A percentile compares a stretch with the other conserved stretches of the same genome.
Evolutionary conservation across 108 stramenopile species (phyloP).

Genomic region (Nannochloropsis gaditana): DNA sequence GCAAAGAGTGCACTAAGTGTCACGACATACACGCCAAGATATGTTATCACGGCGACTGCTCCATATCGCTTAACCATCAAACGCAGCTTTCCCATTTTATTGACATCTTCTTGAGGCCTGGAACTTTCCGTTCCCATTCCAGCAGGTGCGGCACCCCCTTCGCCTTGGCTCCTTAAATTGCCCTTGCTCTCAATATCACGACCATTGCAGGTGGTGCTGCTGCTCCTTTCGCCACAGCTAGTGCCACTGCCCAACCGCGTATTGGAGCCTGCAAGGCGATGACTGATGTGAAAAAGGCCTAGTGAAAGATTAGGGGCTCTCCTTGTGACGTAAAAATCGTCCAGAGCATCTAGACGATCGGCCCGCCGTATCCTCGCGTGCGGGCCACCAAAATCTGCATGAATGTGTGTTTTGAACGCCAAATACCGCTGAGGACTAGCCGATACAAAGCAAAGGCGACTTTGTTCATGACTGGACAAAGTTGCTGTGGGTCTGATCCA

Average conservation of each 20-base stretch:
- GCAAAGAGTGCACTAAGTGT: conserved; percentile 45
- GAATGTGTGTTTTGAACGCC: not conserved
- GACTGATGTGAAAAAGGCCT: not conserved
- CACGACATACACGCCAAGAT: conserved; percentile 51
- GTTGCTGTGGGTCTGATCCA: not conserved
- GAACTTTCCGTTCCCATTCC: not conserved
- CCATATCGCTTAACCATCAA: conserved; percentile 50
- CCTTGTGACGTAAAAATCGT: not conserved
- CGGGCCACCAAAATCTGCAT: not conserved
- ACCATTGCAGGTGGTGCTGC: not conserved
- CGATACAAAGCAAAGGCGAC: conserved; percentile 7
- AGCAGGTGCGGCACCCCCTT: not conserved
- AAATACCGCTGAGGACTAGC: not conserved
- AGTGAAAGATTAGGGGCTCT: not conserved
- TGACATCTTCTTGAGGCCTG: not conserved
- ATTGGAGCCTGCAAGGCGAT: not conserved
- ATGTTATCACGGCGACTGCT: conserved; percentile 47
- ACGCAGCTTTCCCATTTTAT: conserved; percentile 31
- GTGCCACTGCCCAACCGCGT: not conserved
- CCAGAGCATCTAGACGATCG: not conserved
- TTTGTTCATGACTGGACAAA: not conserved
- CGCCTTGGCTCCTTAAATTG: not conserved
- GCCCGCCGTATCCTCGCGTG: not conserved
- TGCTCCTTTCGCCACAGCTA: not conserved
- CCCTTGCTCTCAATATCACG: not conserved